Base-by-base conservation (phyloP, 2,329 filamentous ascomycete species). In the Alternaria tenuissima region DNA sequence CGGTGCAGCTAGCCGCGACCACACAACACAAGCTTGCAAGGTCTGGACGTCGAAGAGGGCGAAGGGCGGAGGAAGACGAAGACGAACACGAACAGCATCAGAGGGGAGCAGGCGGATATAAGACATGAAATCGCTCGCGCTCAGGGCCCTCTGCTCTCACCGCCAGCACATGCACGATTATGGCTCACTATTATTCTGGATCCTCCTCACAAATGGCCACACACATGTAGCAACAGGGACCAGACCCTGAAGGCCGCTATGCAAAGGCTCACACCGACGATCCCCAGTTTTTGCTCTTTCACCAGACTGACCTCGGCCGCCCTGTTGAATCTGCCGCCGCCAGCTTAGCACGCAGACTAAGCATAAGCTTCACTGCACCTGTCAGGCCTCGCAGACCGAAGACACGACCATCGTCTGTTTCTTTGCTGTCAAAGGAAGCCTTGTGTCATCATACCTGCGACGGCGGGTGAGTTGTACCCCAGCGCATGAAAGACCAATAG, bases 91-190 rank as follows among this genome's bases (percentile, higher is more conserved):
- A 8, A 28, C 34, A 24, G 36, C 20, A 55, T 28, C 44, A 44
- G 51, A 51, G 32, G 57, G 34, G 34, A 41, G 12, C 39, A 46
- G 18, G 38, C 41, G 52, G 36, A 55, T 49, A 59, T 51, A 44
- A 44, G 32, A 41, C 52, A 56, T 38, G 22, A 16, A 34, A 32
- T 42, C 47, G 48, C 32, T 34, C 51, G 41, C 28, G 39, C 39
- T 38, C 52, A 54, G 26, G 4, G 44, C 28, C 26, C 7, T 43
- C 41, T 28, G 18, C 51, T 28, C 54, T 52, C 57, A 60, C 57
- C 57, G 57, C 57, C 57, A 60, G 39, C 57, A 49, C 53, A 60
- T 57, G 57, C 57, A 57, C 53, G 41, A 47, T 41, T 52, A 47
- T 38, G 53, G 46, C 52, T 60, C 53, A 34, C 53, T 30, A 47